Percentiles rank a stretch among this genome's conserved stretches.
These are phyloP conservation scores for Termitomyces sp. DNA, from an alignment of 768 basidiomycete genomes.

Conservation along the genomic window DNA sequence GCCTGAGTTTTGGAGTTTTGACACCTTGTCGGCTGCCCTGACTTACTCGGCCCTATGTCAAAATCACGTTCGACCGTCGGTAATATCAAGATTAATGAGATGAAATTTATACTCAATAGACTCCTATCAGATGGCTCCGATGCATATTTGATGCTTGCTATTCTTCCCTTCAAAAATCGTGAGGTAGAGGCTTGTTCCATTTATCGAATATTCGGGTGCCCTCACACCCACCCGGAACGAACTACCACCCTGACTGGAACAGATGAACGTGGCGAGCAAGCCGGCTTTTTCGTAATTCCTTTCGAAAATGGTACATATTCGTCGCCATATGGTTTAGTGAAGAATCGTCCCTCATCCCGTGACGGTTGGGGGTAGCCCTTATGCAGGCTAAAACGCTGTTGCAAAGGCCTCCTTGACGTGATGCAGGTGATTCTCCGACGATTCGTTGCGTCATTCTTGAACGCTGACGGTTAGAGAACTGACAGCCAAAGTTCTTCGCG, in stretches of 20 bases:
- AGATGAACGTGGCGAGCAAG: not conserved
- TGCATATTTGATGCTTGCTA: not conserved
- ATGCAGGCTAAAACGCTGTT: not conserved
- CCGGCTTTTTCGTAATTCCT: not conserved
- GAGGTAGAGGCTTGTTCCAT: not conserved
- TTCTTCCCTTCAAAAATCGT: no score
- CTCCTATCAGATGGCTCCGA: not conserved
- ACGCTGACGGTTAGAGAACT: not conserved
- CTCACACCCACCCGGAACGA: not conserved
- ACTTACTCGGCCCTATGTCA: no score
- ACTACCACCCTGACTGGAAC: not conserved
- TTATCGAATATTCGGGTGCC: not conserved
- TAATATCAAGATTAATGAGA: no score
- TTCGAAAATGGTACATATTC: not conserved
- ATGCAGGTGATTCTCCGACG: not conserved
- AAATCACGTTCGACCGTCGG: no score
- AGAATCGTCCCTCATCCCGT: not conserved
- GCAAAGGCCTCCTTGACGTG: not conserved
- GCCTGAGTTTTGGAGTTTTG: no score
- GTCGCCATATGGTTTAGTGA: not conserved
- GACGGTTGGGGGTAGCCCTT: slow-evolving; percentile 3
- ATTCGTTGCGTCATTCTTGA: slow-evolving; percentile 3
- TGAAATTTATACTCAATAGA: no score
- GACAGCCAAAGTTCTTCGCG: not conserved
- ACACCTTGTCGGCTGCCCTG: no score